Percentiles rank a stretch among this genome's conserved stretches.
phyloP scores from a whole-genome alignment of 441 rosid species.

The Brassica hybrid region DNA sequence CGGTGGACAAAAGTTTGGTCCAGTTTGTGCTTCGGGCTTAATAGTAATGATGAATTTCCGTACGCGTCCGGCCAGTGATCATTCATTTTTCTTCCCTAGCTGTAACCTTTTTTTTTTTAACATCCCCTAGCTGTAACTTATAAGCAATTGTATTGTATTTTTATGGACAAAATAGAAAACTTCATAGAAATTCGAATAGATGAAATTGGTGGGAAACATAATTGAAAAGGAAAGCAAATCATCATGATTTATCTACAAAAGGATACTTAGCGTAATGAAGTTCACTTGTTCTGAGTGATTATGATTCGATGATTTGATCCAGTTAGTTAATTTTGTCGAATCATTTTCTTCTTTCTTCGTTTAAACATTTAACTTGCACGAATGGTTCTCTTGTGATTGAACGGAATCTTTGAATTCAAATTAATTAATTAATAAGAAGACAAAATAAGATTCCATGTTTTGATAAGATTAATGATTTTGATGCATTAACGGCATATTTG shows the following conservation, averaged over 20 bases:
- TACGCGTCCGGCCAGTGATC: neutral
- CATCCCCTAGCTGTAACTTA: neutral
- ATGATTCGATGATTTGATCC: slow-evolving; percentile 32
- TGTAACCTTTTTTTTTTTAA: neutral
- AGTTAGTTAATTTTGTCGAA: slow-evolving; percentile 23
- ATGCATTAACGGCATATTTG: slow-evolving; percentile 7
- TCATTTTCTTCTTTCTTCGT: neutral
- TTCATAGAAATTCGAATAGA: slow-evolving; percentile 20
- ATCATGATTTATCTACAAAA: slow-evolving; percentile 25
- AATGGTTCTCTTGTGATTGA: slow-evolving; percentile 27
- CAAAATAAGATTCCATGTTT: slow-evolving; percentile 38
- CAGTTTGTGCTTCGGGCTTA: too few species aligned
- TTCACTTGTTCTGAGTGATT: slow-evolving; percentile 36
- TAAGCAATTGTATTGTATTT: neutral
- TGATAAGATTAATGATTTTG: slow-evolving; percentile 25
- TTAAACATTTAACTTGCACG: slow-evolving; percentile 41
- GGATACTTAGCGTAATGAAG: slow-evolving; percentile 39
- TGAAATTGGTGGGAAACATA: slow-evolving; percentile 31
- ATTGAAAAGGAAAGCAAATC: slow-evolving; percentile 31
- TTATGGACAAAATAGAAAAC: neutral
- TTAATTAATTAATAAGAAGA: slow-evolving; percentile 15
- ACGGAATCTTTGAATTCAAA: slow-evolving; percentile 33
- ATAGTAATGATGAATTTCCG: too few species aligned
- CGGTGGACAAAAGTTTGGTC: too few species aligned
- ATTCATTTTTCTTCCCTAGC: slow-evolving; percentile 8